Evolutionary conservation across 495 filamentous ascomycete species (phyloP), one percentile per base, ranked within the genome.

Genomic region (Echria macrotheca): DNA sequence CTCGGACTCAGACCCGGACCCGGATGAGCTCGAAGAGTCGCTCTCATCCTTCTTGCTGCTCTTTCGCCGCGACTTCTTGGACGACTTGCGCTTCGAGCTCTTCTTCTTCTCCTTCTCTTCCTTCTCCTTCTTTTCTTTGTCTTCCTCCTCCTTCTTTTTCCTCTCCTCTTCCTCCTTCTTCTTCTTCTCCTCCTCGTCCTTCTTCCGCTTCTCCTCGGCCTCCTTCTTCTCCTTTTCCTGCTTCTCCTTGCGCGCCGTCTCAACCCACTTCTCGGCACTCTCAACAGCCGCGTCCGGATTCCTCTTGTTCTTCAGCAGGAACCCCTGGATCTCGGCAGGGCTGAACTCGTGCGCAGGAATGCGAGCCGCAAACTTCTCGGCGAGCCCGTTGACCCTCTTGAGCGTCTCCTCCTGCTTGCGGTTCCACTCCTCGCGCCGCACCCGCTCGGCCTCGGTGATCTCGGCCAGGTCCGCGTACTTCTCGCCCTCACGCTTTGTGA

Each of bases 291-390:
- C 64, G 49, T 83, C 74, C 15, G 85, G 83, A 45, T 74, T 63
- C 25, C 72, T 68, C 70, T 86, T 87, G 55, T 89, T 69, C 60
- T 78, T 81, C 36, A 90, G 68, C 19, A 89, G 69, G 56, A 79
- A 86, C 3, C 86, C 86, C 64, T 91, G 87, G 26, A 91, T 79
- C 69, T 89, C 86, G 9, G 87, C 87, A 0, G 86, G 84, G 14
- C 76, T 80, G 54, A 89, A 86, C 51, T 78, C 78, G 18, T 72
- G 70, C 15, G 70, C 71, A 0, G 88, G 87, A 10, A 95, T 65
- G 31, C 66, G 58, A 7, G 64, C 56, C 0, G 85, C 78, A 60
- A 95, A 91, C 36, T 76, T 58, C 2, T 59, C 57, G 0, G 85
- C 67, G 5, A 76, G 52, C n/a, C 24, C 48, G 4, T 60, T 54